Conservation (phyloP, 1,284 basidiomycete genomes). For the Amanita bisporigera region DNA sequence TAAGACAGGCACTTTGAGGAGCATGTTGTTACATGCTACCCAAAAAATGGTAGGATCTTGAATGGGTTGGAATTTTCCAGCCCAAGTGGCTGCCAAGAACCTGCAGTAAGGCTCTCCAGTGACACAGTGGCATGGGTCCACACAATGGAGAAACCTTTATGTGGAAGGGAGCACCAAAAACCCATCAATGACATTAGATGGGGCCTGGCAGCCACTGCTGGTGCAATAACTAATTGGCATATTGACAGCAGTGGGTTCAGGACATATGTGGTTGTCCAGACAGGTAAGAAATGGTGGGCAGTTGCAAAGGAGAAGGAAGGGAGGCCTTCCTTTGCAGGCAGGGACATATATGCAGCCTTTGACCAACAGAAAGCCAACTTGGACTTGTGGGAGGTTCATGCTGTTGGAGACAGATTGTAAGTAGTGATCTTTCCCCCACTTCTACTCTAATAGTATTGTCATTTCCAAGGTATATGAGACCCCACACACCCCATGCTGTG, state of each 20-base stretch:
- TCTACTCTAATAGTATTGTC: too few species aligned
- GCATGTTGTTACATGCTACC: not conserved
- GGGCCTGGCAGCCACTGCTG: not conserved
- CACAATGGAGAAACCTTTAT: not conserved
- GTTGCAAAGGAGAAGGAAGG: not conserved
- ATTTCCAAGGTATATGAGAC: not conserved
- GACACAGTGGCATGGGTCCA: not conserved
- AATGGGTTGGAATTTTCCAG: not conserved
- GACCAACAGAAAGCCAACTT: not conserved
- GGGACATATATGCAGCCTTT: not conserved
- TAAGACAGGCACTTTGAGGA: not conserved
- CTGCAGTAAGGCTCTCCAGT: not conserved
- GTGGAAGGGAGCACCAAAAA: not conserved
- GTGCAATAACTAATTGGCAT: not conserved
- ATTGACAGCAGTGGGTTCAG: not conserved
- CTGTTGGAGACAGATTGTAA: not conserved
- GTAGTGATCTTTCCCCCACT: not conserved
- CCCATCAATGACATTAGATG: not conserved
- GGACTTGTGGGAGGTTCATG: not conserved
- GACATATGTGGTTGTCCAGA: not conserved
- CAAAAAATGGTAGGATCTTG: not conserved
- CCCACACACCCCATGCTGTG: not conserved
- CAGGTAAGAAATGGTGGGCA: not conserved
- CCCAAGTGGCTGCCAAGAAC: not conserved
- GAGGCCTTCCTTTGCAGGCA: not conserved